Evolutionary conservation across 2,329 filamentous ascomycete genomes (phyloP), one percentile per base, ranked within the genome.

Genomic region (Basipetospora sp.): DNA sequence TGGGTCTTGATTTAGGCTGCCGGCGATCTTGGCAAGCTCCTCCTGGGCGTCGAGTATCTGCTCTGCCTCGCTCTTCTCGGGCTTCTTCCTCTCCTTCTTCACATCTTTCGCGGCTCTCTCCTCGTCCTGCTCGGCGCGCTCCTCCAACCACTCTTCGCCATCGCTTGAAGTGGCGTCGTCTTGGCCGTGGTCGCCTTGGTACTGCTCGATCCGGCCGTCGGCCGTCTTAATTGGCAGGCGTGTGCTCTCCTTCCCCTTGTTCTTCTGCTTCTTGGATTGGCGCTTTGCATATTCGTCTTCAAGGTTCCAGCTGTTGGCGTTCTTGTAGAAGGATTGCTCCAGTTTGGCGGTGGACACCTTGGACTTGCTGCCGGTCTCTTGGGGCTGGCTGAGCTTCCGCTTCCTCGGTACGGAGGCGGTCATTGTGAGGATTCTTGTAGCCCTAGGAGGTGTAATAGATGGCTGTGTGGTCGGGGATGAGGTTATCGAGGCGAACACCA

Each of bases 1-100:
- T 0, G 90, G 90, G 43, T 90, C 79, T 55, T 96, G 87, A 49
- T 90, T 94, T 50, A 98, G 69, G 36, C 78, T 62, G 34, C 71
- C 69, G 3, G 87, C 90, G 42, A 92, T 72, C 48, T 79, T 78
- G 15, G 90, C 88, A 40, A 98, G 63, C 51, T 96, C 87, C 53
- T 96, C 90, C 56, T 98, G 93, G 8, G 87, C 86, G 44, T 81
- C 74, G 17, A 83, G 49, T 35, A 98, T 81, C 56, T 94, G 83
- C 50, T 93, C 74, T 41, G 78, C 71, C 44, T 80, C 67, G 1
- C 86, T 75, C 20, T 92, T 64, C 46, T 75, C 70, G 2, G 80
- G 76, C 42, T 69, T 67, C 43, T 69, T 56, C 25, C 69, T 57
- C 40, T 50, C 43, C 36, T 39, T 39, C 40, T 42, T 40, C 18